These are phyloP conservation scores for Dictyostelium brefeldianum DNA, from an alignment of 78 protist species.

Conservation along the genomic window DNA sequence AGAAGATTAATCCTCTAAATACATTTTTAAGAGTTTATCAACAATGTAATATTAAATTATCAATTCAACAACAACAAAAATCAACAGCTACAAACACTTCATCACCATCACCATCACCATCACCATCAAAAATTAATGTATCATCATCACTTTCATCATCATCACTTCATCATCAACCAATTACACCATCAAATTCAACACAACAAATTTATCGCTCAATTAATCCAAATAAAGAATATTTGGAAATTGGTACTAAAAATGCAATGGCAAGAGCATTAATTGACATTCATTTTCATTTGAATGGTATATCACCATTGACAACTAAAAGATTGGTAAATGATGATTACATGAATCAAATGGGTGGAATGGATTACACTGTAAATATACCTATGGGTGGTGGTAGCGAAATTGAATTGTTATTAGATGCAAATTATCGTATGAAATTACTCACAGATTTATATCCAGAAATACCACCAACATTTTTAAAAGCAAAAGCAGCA, in stretches of 20 bases:
- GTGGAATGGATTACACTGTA: background rate
- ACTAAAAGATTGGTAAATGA: slow-evolving; percentile 37
- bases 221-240: slow-evolving; percentile 41
- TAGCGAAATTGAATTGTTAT: background rate
- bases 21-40: slow-evolving; percentile 49
- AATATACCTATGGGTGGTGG: background rate
- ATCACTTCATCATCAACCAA: background rate
- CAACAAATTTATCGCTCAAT: slow-evolving; percentile 17
- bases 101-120: background rate
- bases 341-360: background rate
- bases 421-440: slow-evolving; percentile 76
- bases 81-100: too few species aligned
- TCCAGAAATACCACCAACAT: slow-evolving; percentile 72
- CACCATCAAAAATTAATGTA: slow-evolving; percentile 33
- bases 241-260: slow-evolving; percentile 64
- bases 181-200: slow-evolving; percentile 12
- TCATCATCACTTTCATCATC: slow-evolving; percentile 9
- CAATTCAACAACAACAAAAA: slow-evolving; percentile 16
- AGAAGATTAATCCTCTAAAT: slow-evolving; percentile 63
- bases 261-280: slow-evolving; percentile 61
- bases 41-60: slow-evolving; percentile 39
- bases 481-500: slow-evolving; percentile 80
- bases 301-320: slow-evolving; percentile 84
- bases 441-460: slow-evolving; percentile 69
- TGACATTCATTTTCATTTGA: slow-evolving; percentile 80